Percentiles rank a stretch among this genome's conserved stretches.
phyloP scores from a whole-genome alignment of 1,139 yeast genomes.

The Hansenula lynferdii region DNA sequence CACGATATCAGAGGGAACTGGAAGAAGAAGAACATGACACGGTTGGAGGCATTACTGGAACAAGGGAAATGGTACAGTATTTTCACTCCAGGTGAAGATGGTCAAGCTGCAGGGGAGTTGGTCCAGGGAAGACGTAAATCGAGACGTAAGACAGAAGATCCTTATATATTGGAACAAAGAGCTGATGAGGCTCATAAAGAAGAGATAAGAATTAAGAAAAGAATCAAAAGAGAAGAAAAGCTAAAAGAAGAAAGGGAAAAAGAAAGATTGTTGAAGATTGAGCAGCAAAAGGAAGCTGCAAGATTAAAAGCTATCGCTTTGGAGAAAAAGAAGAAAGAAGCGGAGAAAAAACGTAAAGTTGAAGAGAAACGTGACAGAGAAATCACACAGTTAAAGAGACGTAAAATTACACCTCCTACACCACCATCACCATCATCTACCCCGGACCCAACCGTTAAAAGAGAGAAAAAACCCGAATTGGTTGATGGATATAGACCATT shows the following conservation, averaged over 20 bases:
- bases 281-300: background rate
- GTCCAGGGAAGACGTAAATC: conserved; percentile 4
- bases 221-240: conserved; percentile 3
- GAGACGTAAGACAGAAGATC: conserved; percentile 1
- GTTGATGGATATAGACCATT: conserved; percentile 21
- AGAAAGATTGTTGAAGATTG: background rate
- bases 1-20: background rate
- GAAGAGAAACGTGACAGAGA: background rate
- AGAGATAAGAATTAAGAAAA: background rate
- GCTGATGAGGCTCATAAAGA: conserved; percentile 1
- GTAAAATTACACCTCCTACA: background rate
- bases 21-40: background rate
- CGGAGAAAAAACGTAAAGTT: conserved; percentile 2
- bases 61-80: background rate
- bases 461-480: conserved; percentile 8
- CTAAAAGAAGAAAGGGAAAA: conserved; percentile 5
- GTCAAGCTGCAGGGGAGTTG: conserved; percentile 3
- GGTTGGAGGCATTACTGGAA: background rate
- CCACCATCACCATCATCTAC: background rate
- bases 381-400: background rate
- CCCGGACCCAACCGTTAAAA: conserved; percentile 11
- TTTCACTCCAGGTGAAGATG: background rate
- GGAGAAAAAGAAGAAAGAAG: conserved; percentile 1
- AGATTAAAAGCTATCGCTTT: conserved; percentile 1
- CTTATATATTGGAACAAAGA: background rate